These are phyloP conservation scores for Chamaecrista fasciculata DNA, from an alignment of 306 rosid genomes.

Conservation along the genomic window DNA sequence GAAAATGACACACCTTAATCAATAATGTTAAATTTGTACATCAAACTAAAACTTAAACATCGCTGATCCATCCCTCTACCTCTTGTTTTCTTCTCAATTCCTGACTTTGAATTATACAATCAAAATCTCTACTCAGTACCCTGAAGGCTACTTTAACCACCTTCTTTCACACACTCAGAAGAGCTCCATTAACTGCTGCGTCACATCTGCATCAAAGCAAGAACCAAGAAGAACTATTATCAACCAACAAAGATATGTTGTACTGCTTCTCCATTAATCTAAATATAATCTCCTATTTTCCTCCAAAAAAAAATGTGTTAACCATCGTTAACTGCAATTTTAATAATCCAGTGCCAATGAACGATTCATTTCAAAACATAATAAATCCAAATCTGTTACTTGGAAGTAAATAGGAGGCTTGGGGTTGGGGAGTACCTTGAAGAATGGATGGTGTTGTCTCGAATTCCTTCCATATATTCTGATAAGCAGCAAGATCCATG, in stretches of 20 bases:
- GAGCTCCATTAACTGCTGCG: constrained; percentile 96
- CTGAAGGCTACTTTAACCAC: constrained; percentile 16
- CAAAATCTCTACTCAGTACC: constrained; percentile 27
- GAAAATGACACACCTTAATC: constrained; percentile 1
- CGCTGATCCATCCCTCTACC: constrained; percentile 1
- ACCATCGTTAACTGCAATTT: background rate
- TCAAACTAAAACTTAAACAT: background rate
- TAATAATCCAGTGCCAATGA: constrained; percentile 3
- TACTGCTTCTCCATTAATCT: too few species aligned
- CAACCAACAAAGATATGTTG: background rate
- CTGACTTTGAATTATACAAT: constrained; percentile 1
- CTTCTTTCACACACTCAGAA: constrained; percentile 39
- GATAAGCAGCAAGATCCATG: constrained; percentile 68
- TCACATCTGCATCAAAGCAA: constrained; percentile 68
- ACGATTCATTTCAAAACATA: constrained; percentile 8
- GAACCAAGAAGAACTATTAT: constrained; percentile 7
- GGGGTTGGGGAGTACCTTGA: constrained; percentile 52
- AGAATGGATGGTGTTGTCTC: constrained; percentile 83
- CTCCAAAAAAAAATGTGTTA: background rate
- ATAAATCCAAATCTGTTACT: constrained; percentile 14
- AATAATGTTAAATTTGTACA: constrained; percentile 17
- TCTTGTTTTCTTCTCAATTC: constrained; percentile 6
- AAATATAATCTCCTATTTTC: too few species aligned
- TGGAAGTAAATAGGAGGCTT: background rate
- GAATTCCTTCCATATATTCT: constrained; percentile 84